Evolutionary conservation across 768 basidiomycete genomes (phyloP), one percentile per base, ranked within the genome.

Genomic region (Trametes punicea): DNA sequence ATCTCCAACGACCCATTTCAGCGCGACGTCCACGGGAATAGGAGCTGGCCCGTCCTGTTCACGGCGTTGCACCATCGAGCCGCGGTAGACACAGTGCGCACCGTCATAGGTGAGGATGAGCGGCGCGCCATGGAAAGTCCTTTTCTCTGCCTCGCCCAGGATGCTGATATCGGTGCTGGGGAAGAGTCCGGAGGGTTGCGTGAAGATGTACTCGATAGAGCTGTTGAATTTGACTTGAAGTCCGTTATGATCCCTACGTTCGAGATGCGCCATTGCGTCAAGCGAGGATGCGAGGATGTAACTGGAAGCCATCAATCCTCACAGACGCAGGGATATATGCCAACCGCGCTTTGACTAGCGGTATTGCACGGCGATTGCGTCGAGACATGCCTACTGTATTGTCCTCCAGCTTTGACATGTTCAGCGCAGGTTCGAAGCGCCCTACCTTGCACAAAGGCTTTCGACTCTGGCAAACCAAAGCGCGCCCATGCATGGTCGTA

Each of bases 1-100:
- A 23, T 31, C n/a, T 11, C 55, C 57, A 6, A 40, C 55, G 15
- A 47, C 61, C 61, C 61, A 62, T 42, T 59, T 62, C 34, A 62
- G 40, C 36, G 61, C 61, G 29, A 62, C 55, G 6, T 53, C 51
- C 23, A 62, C 13, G n/a, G 57, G 53, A 2, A 13, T n/a, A 23
- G n/a, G 7, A 1, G 45, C 31, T 6, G n/a, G 23, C 8, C 23
- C 38, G 11, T 26, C 48, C 18, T 18, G 6, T 15, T 7, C 27
- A 4, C 21, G 33, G 23, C 16, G 27, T 18, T 38, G 49, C 26
- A 55, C 42, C 38, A 59, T 36, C 29, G 21, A 16, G 1, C 49
- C 61, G n/a, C 47, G 53, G 26, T 59, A 62, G 29, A 62, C 29
- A 31, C 51, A 57, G n/a, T 51, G 51, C 11, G 51, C 46, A 45